Evolutionary conservation across 1,284 basidiomycete species (phyloP), one percentile per base, ranked within the genome.

Genomic region (Sporisorium sorghi): DNA sequence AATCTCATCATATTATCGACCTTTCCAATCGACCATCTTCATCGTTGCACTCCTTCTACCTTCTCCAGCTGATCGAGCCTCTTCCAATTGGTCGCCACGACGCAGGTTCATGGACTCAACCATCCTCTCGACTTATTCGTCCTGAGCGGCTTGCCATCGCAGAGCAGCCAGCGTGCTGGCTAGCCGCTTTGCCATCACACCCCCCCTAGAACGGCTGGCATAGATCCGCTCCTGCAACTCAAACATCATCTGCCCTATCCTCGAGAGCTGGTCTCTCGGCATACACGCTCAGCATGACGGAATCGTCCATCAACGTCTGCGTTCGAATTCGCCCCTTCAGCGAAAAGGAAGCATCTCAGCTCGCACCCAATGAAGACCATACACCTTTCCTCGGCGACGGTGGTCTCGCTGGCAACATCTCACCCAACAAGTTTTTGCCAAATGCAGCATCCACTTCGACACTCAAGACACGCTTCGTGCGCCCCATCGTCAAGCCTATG

Each of bases 361-460:
- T 84, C 3, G 79, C 78, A 6, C 82, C 81, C 7, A 66, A 73
- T 32, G 73, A 83, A 39, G 71, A 73, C 11, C 60, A 67, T 10
- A 69, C 71, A 9, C 82, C 83, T n/a, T 84, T 84, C 43, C 72
- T 81, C n/a, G 83, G 83, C 43, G 83, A 84, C 56, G 83, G 83
- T 23, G 82, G 82, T 9, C 74, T 84, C 14, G 77, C 73, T 1
- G 76, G 72, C 17, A 61, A 57, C 39, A 57, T 70, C 44, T 82
- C 80, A 5, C 80, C 80, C 15, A 65, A 54, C 76, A 80, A 78
- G 48, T 53, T 62, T 21, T 32, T 62, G 21, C 48, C 50, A 19
- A 52, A 65, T 14, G 58, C 63, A 21, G 59, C 48, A 44, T 48
- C 33, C 24, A 48, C 58, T 1, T 42, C 54, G 6, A 61, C 58